Evolutionary conservation across 169 alveolate species (phyloP).

Genomic region (Cryptosporidium bovis): DNA sequence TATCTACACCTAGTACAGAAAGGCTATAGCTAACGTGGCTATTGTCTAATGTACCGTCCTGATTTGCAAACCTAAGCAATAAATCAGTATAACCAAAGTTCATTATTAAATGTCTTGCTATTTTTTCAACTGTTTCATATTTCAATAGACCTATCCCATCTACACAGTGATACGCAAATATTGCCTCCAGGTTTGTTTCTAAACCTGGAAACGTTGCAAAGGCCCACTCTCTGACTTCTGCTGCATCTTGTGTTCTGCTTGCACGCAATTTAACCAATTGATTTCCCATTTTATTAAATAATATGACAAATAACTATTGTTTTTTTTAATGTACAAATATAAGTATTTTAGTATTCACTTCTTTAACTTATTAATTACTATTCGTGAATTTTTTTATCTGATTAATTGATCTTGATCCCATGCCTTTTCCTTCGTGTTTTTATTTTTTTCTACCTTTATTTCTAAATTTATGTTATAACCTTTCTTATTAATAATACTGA

Average conservation of each 20-base stretch:
- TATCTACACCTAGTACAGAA: slow-evolving; percentile 33
- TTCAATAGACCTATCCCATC: slow-evolving; percentile 65
- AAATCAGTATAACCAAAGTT: slow-evolving; percentile 68
- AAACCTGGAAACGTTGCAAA: slow-evolving; percentile 71
- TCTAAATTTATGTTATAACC: background rate
- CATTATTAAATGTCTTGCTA: slow-evolving; percentile 61
- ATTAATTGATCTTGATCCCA: slow-evolving; percentile 5
- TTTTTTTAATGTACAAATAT: background rate
- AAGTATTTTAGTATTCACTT: background rate
- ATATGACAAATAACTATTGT: background rate
- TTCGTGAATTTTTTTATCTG: background rate
- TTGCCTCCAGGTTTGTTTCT: slow-evolving; percentile 58
- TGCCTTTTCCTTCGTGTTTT: background rate
- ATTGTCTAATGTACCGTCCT: slow-evolving; percentile 44
- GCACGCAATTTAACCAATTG: slow-evolving; percentile 69
- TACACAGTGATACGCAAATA: slow-evolving; percentile 62
- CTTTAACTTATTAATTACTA: background rate
- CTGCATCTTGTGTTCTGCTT: slow-evolving; percentile 63
- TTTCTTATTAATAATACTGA: background rate
- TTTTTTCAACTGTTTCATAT: slow-evolving; percentile 48
- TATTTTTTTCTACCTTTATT: background rate
- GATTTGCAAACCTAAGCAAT: slow-evolving; percentile 38
- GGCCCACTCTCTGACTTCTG: slow-evolving; percentile 72
- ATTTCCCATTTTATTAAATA: slow-evolving; percentile 48
- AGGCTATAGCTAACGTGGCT: slow-evolving; percentile 49